A percentile compares a stretch with the other conserved stretches of the same genome.
These are phyloP conservation scores for Picea mariana DNA, from an alignment of 83 land plant species.

Conservation along the genomic window DNA sequence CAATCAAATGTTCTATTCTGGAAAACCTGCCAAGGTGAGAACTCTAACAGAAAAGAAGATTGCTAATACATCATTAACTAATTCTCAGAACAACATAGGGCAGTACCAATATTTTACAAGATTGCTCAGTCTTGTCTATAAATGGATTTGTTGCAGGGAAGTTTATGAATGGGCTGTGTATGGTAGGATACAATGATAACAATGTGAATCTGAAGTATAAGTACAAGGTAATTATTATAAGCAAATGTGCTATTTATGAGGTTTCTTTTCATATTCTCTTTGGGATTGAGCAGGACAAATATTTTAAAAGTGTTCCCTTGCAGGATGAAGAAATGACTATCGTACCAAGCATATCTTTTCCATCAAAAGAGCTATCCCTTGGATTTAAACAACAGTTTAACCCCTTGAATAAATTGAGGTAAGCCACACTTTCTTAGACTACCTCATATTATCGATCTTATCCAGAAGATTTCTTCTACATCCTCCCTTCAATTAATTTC, in stretches of 20 bases:
- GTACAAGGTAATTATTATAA: constrained; percentile 63
- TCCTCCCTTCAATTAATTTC: no score
- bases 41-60: no score
- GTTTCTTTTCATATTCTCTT: not conserved
- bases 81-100: no score
- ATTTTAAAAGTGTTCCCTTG: not conserved
- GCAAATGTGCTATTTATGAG: not conserved
- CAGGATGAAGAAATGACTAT: constrained; percentile 88
- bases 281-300: not conserved
- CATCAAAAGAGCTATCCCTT: constrained; percentile 62
- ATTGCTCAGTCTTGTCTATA: no score
- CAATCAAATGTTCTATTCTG: no score
- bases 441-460: not conserved
- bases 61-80: no score
- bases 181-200: constrained; percentile 61
- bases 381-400: constrained; percentile 80
- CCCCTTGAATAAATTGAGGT: constrained; percentile 83
- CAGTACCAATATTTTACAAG: no score
- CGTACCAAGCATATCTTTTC: constrained; percentile 66
- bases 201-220: constrained; percentile 59
- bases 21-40: no score
- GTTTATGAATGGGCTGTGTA: constrained; percentile 60
- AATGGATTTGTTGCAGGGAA: no score
- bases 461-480: no score
- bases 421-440: not conserved